A percentile compares a stretch with the other conserved stretches of the same genome.
phyloP scores from a whole-genome alignment of 306 rosid species.

The Malus sylvestris region DNA sequence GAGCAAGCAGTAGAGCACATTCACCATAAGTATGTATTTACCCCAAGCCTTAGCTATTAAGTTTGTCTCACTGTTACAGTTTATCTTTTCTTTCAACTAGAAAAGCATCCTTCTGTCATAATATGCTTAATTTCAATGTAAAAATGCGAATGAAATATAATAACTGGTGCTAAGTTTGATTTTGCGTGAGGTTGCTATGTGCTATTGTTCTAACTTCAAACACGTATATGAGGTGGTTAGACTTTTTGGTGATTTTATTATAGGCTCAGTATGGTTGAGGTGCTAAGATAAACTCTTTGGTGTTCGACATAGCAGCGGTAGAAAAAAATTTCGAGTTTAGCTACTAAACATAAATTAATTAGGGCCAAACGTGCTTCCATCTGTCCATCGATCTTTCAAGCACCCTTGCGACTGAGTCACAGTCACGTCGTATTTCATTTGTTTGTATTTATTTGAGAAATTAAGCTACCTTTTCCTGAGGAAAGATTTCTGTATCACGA shows the following conservation, averaged over 20 bases:
- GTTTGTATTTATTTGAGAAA: neutral
- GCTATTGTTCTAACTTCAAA: neutral
- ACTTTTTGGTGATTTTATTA: neutral
- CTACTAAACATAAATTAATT: neutral
- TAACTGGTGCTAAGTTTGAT: neutral
- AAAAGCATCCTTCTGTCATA: neutral
- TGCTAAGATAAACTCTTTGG: neutral
- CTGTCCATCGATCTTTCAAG: neutral
- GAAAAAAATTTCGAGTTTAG: neutral
- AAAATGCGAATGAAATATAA: neutral
- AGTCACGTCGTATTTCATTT: neutral
- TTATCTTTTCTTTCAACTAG: neutral
- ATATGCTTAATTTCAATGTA: neutral
- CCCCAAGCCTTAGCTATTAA: slow-evolving; percentile 7
- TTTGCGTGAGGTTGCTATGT: neutral
- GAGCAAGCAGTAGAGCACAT: slow-evolving; percentile 99
- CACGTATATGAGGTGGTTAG: neutral
- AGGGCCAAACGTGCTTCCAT: neutral
- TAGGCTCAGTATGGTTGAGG: neutral
- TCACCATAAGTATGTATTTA: slow-evolving; percentile 75
- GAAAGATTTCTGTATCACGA: too few species aligned
- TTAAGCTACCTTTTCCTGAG: too few species aligned
- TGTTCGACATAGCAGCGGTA: neutral
- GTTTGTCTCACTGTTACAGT: slow-evolving; percentile 8
- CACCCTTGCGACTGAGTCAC: neutral